Evolutionary conservation across 73 alveolate species (phyloP), one percentile per base, ranked within the genome.

Genomic region (Paraurostyla sp.): DNA sequence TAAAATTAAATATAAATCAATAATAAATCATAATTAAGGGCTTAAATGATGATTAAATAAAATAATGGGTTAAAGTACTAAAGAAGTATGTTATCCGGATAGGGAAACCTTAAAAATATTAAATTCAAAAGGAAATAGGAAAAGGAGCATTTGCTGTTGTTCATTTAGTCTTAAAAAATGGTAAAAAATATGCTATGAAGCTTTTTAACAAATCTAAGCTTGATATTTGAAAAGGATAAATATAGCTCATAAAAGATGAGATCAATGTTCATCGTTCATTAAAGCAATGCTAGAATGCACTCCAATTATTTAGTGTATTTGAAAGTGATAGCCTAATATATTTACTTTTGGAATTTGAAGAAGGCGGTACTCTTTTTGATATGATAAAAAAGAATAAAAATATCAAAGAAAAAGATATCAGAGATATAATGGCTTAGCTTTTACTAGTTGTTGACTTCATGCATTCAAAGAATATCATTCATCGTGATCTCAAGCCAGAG

Each of bases 401-500:
- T 30, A 3, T 73, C 11, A 73, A n/a, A 6, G 87, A 73, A 27
- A 2, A 22, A 4, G 87, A 42, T 13, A 32, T 50, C 18, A 15
- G 46, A 27, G 42, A 50, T 20, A 73, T 73, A 2, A 73, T 73
- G 87, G 87, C 23, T 3, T 73, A 73, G 49, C 49, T 73, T 0
- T 30, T 73, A 13, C 49, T 73, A 23, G 87, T 71, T 48, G 71
- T 73, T 3, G 87, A 73, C 46, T 73, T 73, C 38, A 40, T 73
- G 69, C 68, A 73, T 50, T 27, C 41, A 45, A 73, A 57, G 46
- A 73, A 73, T 45, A 50, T 73, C 11, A 57, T 73, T 29, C 87
- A 73, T 36, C 35, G 82, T 38, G 82, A 65, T 65, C 46, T 65
- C 7, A 65, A 65, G 41, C 36, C 41, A 13, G 82, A 65, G 41